A percentile compares a stretch with the other conserved stretches of the same genome.
Conservation (phyloP, 768 basidiomycete genomes). For the Leccinum barrowsii region DNA sequence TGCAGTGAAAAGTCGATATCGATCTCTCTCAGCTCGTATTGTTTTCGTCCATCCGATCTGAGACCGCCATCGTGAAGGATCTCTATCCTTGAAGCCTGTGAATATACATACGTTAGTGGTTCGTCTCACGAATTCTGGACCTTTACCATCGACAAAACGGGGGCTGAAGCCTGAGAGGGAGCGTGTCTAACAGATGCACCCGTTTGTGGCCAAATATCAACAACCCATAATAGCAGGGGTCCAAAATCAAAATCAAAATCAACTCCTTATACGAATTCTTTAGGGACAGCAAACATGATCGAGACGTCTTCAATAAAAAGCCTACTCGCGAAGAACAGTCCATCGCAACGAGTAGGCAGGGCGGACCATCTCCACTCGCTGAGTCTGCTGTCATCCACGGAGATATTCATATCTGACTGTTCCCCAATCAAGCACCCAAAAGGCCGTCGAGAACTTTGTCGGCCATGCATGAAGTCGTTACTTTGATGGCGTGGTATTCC, state of each 20-base stretch:
- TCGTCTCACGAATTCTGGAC: neutral
- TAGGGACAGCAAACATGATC: too few relatives aligned
- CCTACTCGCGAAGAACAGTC: too few relatives aligned
- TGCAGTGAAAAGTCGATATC: conserved; percentile 73
- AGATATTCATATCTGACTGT: conserved; percentile 51
- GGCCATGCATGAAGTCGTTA: conserved; percentile 86
- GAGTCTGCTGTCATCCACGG: too few relatives aligned
- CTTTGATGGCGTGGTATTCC: conserved; percentile 93
- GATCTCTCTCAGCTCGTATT: conserved; percentile 85
- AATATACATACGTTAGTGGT: neutral
- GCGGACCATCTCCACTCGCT: too few relatives aligned
- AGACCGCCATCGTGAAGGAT: conserved; percentile 83
- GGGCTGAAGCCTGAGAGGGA: too few relatives aligned
- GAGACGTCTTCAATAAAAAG: too few relatives aligned
- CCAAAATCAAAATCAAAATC: too few relatives aligned
- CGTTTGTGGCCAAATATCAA: too few relatives aligned
- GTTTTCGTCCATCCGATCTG: conserved; percentile 90
- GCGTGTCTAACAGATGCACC: too few relatives aligned
- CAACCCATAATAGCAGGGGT: too few relatives aligned
- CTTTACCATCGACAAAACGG: conserved; percentile 5
- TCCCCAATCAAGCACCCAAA: conserved; percentile 90
- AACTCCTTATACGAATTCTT: too few relatives aligned
- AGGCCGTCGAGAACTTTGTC: conserved; percentile 95
- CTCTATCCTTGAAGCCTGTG: conserved; percentile 55
- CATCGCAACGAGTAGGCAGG: too few relatives aligned